Percentiles rank a stretch among this genome's conserved stretches.
phyloP scores from a whole-genome alignment of 345 rosid genomes.

The Raphanus raphanistrum region DNA sequence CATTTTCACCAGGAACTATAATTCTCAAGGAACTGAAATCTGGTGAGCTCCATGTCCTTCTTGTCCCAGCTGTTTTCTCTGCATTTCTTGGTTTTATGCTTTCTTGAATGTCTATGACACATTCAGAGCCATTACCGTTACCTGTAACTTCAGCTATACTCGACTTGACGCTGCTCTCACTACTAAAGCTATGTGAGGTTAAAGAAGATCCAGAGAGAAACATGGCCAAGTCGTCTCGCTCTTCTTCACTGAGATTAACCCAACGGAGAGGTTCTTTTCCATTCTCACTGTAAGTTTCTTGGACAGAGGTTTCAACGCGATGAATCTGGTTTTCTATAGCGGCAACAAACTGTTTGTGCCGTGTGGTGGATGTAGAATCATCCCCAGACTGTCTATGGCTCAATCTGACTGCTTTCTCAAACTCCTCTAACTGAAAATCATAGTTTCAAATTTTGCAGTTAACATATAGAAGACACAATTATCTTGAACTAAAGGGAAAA shows the following conservation, averaged over 20 bases:
- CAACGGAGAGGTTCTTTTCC: slow-evolving; percentile 71
- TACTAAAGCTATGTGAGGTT: slow-evolving; percentile 10
- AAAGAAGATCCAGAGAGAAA: slow-evolving; percentile 70
- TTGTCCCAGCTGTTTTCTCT: slow-evolving; percentile 46
- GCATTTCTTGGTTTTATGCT: slow-evolving; percentile 40
- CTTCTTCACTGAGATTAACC: slow-evolving; percentile 75
- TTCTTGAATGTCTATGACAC: slow-evolving; percentile 39
- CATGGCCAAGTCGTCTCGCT: slow-evolving; percentile 72
- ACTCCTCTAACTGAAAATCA: slow-evolving; percentile 67
- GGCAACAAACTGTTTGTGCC: slow-evolving; percentile 69
- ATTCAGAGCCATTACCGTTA: slow-evolving; percentile 34
- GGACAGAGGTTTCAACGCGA: slow-evolving; percentile 58
- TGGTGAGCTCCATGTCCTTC: slow-evolving; percentile 70
- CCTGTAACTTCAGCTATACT: slow-evolving; percentile 37
- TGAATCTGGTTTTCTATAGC: slow-evolving; percentile 67
- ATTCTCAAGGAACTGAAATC: slow-evolving; percentile 58
- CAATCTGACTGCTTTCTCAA: slow-evolving; percentile 68
- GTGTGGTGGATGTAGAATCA: slow-evolving; percentile 50
- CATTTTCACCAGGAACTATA: slow-evolving; percentile 47
- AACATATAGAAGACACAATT: neutral
- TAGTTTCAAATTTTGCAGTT: slow-evolving; percentile 5
- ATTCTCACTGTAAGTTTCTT: slow-evolving; percentile 52
- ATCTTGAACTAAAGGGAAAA: neutral
- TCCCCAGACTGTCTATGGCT: slow-evolving; percentile 49
- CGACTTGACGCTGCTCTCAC: slow-evolving; percentile 34